These are phyloP conservation scores for Melaleuca alternifolia DNA, from an alignment of 345 rosid species.

Conservation along the genomic window DNA sequence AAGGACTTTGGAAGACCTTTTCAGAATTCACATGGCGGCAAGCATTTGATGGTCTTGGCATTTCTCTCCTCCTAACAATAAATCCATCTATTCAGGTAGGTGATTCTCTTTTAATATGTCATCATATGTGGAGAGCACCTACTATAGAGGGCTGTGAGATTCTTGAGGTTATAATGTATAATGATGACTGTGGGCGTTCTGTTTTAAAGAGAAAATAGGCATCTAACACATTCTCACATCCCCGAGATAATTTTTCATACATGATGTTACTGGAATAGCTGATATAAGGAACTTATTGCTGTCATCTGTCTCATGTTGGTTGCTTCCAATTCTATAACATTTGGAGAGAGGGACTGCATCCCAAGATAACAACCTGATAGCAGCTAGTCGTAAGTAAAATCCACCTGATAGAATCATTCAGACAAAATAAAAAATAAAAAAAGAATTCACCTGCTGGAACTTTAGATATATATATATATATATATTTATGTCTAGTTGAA, in stretches of 20 bases:
- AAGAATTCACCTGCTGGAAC: background rate
- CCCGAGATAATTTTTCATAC: background rate
- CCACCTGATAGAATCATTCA: background rate
- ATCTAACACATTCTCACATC: background rate
- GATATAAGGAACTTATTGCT: background rate
- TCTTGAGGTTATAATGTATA: background rate
- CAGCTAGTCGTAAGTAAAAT: background rate
- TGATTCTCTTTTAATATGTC: background rate
- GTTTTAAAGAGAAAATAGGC: background rate
- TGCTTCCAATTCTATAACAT: background rate
- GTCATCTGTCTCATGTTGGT: background rate
- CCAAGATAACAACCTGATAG: background rate
- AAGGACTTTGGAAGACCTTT: constrained; percentile 82
- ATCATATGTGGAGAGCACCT: background rate
- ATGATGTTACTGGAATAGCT: background rate
- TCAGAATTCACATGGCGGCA: constrained; percentile 59
- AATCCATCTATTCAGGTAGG: constrained; percentile 93
- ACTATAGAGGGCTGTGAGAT: background rate
- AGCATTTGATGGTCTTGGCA: constrained; percentile 87
- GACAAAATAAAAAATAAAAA: background rate
- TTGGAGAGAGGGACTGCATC: background rate
- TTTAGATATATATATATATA: background rate
- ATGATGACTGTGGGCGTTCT: background rate
- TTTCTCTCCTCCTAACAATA: constrained; percentile 81
- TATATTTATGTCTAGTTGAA: background rate